Evolutionary conservation across 805 yeast species (phyloP).

Genomic region (Metschnikowia lunata): DNA sequence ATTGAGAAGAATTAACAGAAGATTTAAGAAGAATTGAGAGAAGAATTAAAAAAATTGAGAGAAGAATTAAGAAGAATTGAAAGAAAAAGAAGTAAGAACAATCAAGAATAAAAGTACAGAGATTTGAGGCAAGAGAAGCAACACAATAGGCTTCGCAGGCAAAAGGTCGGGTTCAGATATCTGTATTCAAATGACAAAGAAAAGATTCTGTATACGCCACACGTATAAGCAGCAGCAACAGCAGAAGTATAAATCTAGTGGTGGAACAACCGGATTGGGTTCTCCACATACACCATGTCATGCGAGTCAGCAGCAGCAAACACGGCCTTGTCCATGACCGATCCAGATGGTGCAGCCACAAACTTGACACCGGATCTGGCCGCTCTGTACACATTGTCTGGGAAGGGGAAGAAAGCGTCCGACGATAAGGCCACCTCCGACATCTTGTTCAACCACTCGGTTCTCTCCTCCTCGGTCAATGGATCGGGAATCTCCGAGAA

Average conservation of each 20-base stretch:
- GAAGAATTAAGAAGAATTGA: too few species aligned
- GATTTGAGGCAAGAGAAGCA: too few species aligned
- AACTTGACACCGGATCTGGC: constrained; percentile 93
- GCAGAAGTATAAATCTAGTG: constrained; percentile 45
- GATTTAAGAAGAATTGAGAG: too few species aligned
- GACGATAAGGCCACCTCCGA: constrained; percentile 87
- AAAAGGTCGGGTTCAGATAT: too few species aligned
- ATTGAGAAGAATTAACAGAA: too few species aligned
- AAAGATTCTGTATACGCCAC: too few species aligned
- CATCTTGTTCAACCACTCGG: constrained; percentile 79
- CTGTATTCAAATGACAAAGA: too few species aligned
- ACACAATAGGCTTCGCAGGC: too few species aligned
- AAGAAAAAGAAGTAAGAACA: too few species aligned
- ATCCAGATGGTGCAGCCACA: constrained; percentile 96
- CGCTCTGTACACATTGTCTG: constrained; percentile 97
- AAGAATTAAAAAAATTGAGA: too few species aligned
- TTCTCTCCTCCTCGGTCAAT: constrained; percentile 74
- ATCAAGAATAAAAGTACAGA: too few species aligned
- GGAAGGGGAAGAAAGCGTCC: constrained; percentile 99
- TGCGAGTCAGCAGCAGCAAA: constrained; percentile 92
- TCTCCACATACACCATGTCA: constrained; percentile 89
- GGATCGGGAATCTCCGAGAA: constrained; percentile 82
- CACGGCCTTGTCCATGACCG: constrained; percentile 96
- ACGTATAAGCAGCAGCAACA: too few species aligned
- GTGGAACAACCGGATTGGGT: constrained; percentile 96